Evolutionary conservation across 1,139 yeast species (phyloP), one percentile per base, ranked within the genome.

Genomic region (Scheffersomyces titani): DNA sequence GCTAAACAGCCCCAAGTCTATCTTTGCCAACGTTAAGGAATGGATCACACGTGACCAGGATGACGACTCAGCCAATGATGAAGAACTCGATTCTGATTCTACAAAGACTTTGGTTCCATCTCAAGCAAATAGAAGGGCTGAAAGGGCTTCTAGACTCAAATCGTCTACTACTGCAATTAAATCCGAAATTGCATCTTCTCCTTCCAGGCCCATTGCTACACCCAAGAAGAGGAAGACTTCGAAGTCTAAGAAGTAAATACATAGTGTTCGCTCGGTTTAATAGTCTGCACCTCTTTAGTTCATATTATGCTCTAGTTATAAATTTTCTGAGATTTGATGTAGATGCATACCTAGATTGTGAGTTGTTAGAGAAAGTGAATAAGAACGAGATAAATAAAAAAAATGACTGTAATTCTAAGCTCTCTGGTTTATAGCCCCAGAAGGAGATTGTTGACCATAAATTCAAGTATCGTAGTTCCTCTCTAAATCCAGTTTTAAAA

Each of bases 11-110:
- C 52, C 55, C 19, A 65, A 76, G 71, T 81, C 87, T 3, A 75
- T 88, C 47, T 79, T 88, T 56, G 86, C 85, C 45, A 85, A 83
- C 63, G 86, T 89, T 59, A 86, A 84, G 69, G 91, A 82, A 51
- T 88, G 93, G 92, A 88, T 88, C 56, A 60, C 60, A 65, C 65
- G 76, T 9, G 81, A 81, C 50, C 69, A 69, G 20, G 69, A 64
- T 18, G 62, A 61, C 5, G 54, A 50, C 24, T 57, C 58, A 20
- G 55, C 60, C 22, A 59, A 60, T n/a, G 62, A 60, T 19, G 65
- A 62, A 19, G 65, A 61, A 13, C 66, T 62, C 30, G 20, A 20
- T 44, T 52, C 45, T 36, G 54, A 51, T 36, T 48, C 49, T 16
- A 19, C 19, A 20, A 46, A 19, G 49, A 46, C 49, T 16, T 46